Conservation (phyloP, 2,329 filamentous ascomycete genomes). For the Aureobasidium sp. region DNA sequence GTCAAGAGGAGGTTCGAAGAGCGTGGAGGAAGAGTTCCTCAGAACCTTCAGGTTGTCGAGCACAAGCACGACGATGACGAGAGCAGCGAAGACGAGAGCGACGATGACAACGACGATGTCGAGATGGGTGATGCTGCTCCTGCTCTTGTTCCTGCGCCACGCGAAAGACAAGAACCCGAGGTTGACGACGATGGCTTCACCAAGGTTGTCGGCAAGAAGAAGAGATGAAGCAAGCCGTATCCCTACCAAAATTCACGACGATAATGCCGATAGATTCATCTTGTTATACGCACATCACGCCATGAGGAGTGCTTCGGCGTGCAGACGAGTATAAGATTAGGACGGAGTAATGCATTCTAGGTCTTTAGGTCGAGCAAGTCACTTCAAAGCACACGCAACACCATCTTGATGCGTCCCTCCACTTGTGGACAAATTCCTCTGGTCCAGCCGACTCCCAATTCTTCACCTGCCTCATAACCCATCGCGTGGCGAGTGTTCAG, state of each 20-base stretch:
- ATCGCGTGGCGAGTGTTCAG: constrained; percentile 45
- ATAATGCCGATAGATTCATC: background rate
- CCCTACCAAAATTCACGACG: background rate
- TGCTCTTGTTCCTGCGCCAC: constrained; percentile 54
- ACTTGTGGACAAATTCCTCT: constrained; percentile 68
- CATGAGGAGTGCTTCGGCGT: background rate
- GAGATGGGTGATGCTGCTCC: constrained; percentile 55
- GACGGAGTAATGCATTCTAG: background rate
- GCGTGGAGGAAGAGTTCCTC: constrained; percentile 15
- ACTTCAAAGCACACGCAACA: constrained; percentile 4
- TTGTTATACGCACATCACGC: background rate
- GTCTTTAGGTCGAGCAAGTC: background rate
- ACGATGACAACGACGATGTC: constrained; percentile 46
- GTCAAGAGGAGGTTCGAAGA: constrained; percentile 44
- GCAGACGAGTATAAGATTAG: background rate
- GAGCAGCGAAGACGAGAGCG: constrained; percentile 51
- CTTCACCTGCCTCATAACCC: constrained; percentile 53
- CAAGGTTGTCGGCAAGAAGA: constrained; percentile 33
- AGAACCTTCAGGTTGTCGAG: constrained; percentile 45
- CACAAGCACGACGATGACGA: constrained; percentile 51
- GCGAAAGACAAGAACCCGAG: constrained; percentile 57
- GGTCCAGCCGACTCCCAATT: constrained; percentile 65
- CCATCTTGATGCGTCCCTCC: constrained; percentile 62
- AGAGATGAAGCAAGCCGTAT: constrained; percentile 21
- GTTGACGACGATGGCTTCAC: constrained; percentile 37